Conservation (phyloP, 441 rosid species). For the Jatropha multifida region DNA sequence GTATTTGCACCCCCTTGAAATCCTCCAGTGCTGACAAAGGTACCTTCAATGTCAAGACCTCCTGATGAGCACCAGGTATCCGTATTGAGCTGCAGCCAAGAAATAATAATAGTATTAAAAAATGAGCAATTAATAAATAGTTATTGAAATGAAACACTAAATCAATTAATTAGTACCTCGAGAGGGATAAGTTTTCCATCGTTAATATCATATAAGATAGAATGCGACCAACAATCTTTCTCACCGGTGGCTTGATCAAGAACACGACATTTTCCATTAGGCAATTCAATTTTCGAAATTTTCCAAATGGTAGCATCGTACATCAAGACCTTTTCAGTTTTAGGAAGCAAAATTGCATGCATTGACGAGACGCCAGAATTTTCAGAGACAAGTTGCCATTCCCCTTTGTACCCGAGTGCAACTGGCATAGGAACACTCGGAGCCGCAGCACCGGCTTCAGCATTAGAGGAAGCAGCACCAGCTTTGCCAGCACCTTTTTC, state of each 20-base stretch:
- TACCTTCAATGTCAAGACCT: conserved; percentile 49
- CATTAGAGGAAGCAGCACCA: no score
- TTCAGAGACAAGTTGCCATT: conserved; percentile 48
- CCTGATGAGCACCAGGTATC: conserved; percentile 52
- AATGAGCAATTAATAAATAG: no score
- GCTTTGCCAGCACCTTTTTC: neutral
- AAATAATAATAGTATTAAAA: neutral
- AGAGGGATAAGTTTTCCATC: conserved; percentile 44
- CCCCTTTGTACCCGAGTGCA: conserved; percentile 25
- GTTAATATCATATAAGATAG: conserved; percentile 48
- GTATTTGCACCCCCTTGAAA: conserved; percentile 44
- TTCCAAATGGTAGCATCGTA: conserved; percentile 75
- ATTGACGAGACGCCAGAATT: conserved; percentile 78
- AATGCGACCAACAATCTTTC: conserved; percentile 65
- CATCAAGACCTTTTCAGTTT: conserved; percentile 52
- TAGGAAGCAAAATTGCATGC: conserved; percentile 70
- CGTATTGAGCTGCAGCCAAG: conserved; percentile 28
- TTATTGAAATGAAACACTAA: no score
- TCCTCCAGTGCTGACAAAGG: conserved; percentile 61
- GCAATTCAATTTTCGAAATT: conserved; percentile 42
- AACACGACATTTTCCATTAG: conserved; percentile 41
- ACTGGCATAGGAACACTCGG: neutral
- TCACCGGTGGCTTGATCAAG: conserved; percentile 32
- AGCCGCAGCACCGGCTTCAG: neutral
- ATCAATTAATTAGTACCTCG: conserved; percentile 24